Base-by-base conservation (phyloP, 169 alveolate species). In the Plasmodium berghei region DNA sequence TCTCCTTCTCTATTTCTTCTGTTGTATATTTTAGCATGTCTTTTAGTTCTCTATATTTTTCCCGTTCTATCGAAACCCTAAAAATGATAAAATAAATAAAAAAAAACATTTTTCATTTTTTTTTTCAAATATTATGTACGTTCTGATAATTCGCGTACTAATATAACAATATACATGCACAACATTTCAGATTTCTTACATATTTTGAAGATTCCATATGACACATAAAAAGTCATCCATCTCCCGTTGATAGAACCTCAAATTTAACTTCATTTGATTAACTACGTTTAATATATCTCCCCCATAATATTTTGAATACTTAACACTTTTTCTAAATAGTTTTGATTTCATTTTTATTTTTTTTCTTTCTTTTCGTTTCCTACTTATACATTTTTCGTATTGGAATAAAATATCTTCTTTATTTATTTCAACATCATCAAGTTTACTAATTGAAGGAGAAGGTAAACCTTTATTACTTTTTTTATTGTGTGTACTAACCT, bases 21-120 rank as follows among this genome's bases (percentile, higher is more conserved):
- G 91, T 85, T 12, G 91, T 85, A 58, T 85, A 85, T n/a, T 85
- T 69, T 18, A 85, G 26, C 87, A 85, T 58, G 14, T 85, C 91
- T 55, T 85, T 85, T 42, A 85, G 18, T 52, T 85, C 91, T 1
- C 40, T 70, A 64, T 70, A 70, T 54, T 85, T 85, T 61, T 85
- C 91, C 6, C 91, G 66, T 42, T 85, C 91, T 28, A 70, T 46
- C 52, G 69, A 54, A 52, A 85, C 91, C 12, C 91, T 85, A 66
- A n/a, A 45, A 22, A 16, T 12, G 6, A 28, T 5, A 22, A 55
- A 22, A 72, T 20, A 48, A 49, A 26, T n/a, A 72, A 54, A 72
- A 24, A 20, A 24, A 49, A 49, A 72, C 10, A 72, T 52, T 16
- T 52, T 24, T 58, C 66, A n/a, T 58, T 58, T 18, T n/a, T 56